Evolutionary conservation across 768 basidiomycete genomes (phyloP), one percentile per base, ranked within the genome.

Genomic region (Russula earlei): DNA sequence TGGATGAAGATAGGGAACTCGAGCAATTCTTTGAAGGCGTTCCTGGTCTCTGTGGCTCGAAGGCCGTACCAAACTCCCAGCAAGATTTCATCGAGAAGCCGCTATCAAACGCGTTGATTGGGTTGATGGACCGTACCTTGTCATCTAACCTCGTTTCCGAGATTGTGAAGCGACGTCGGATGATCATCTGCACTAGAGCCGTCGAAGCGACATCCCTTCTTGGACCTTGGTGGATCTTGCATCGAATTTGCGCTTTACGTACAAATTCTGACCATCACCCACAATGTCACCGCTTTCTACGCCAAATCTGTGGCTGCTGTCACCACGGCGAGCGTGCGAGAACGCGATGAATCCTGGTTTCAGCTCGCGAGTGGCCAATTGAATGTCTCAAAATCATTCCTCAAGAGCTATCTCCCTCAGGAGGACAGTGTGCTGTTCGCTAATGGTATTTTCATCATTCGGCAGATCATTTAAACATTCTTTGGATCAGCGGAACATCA

Each of bases 1-100:
- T 58, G 19, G 46, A 48, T 7, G 51, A 58, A 42, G 56, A 58
- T 31, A 17, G 1, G 1, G 56, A 58, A 24, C 25, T 53, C 11
- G 56, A 58, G 20, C 27, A 53, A 25, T 58, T 58, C 24, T 58
- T 53, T 17, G 56, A 52, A 8, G 56, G 38, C 15, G 14, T 58
- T 17, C 56, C 56, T 24, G 14, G 31, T 11, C 33, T 58, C 19
- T 58, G 45, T 37, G 7, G 1, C 24, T 48, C 56, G 6, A 10
- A 5, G 0, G 22, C 24, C 9, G 11, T 56, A 4, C 12, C 17
- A 17, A 15, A 46, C 20, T 10, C 22, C 12, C 2, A 2, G 8
- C 31, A 0, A 2, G 36, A 20, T 5, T 51, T 56, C 37, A 22
- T 56, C 25, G 11, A 15, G 25, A 46, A 0, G 44, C 25, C 2